Evolutionary conservation across 345 rosid genomes (phyloP), one percentile per base, ranked within the genome.

Genomic region (Moricandia arvensis): DNA sequence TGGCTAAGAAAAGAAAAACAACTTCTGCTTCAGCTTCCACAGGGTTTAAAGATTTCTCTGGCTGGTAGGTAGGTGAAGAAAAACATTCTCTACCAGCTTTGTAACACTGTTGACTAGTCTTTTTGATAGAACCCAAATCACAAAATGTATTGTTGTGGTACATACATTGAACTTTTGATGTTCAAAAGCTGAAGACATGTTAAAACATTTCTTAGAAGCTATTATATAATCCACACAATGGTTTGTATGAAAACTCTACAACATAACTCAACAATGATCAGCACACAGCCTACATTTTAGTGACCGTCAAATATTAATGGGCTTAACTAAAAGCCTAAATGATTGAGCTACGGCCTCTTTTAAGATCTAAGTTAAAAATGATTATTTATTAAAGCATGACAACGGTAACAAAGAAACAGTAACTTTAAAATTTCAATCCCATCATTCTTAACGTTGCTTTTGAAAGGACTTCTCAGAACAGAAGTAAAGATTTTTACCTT

Each of bases 11-110:
- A 78, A 79, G 96, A 49, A 92, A 92, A 80, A 80, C 61, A 58
- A 57, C 80, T 45, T 81, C 83, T 58, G 79, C 55, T 66, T 69
- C 90, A 18, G 70, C 64, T 2, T 55, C 70, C 4, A 83, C 84
- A 73, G 93, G 82, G 73, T 94, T 85, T 69, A 86, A 82, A 62
- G 87, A 92, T 82, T 92, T 95, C 82, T 95, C 98, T 65, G 68
- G 85, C 59, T 95, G 97, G 97, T 92, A 29, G 31, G 31, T 29
- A 83, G 86, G 30, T 53, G 59, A 61, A 27, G 13, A 45, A 24
- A 24, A 64, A 54, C 65, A 29, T 10, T 30, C 4, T 53, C 38
- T 21, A 62, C 69, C 62, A 8, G 51, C 29, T 55, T 53, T 70
- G 80, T 70, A 57, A 64, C 54, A 62, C 70, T 63, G 65, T 69